A percentile compares a stretch with the other conserved stretches of the same genome.
Evolutionary conservation across 129 eudicot species (phyloP).

Genomic region (Calendula officinalis): DNA sequence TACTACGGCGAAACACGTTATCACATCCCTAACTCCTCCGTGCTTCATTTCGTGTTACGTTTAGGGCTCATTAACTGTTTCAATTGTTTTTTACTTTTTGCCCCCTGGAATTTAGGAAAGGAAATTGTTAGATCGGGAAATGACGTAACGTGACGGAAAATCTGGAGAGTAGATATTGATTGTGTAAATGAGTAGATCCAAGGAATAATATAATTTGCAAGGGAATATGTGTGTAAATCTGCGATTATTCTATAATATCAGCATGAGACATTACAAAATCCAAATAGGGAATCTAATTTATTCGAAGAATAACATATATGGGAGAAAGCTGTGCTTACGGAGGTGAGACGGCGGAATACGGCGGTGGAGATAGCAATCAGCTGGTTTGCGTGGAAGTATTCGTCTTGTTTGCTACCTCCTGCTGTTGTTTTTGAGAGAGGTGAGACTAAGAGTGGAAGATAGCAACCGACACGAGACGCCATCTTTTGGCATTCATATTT

Average conservation of each 20-base stretch:
- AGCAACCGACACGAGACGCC: no score
- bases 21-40: slow-evolving; percentile 16
- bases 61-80: slow-evolving; percentile 12
- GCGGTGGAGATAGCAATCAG: background rate
- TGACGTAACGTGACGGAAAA: background rate
- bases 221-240: slow-evolving; percentile 22
- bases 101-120: slow-evolving; percentile 5
- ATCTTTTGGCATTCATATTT: no score
- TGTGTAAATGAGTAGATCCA: slow-evolving; percentile 23
- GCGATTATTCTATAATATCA: background rate
- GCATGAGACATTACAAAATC: background rate
- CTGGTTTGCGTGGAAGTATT: no score
- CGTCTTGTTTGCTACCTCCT: no score
- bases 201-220: slow-evolving; percentile 21
- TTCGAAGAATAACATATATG: background rate
- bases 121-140: background rate
- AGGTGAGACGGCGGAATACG: slow-evolving; percentile 6
- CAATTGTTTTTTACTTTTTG: background rate
- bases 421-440: no score
- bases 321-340: slow-evolving; percentile 4
- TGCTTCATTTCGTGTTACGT: slow-evolving; percentile 12
- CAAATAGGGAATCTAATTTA: background rate
- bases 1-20: slow-evolving; percentile 25
- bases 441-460: no score
- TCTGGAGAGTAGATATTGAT: background rate